Evolutionary conservation across 495 filamentous ascomycete species (phyloP), one percentile per base, ranked within the genome.

Genomic region (Neurospora sp.): DNA sequence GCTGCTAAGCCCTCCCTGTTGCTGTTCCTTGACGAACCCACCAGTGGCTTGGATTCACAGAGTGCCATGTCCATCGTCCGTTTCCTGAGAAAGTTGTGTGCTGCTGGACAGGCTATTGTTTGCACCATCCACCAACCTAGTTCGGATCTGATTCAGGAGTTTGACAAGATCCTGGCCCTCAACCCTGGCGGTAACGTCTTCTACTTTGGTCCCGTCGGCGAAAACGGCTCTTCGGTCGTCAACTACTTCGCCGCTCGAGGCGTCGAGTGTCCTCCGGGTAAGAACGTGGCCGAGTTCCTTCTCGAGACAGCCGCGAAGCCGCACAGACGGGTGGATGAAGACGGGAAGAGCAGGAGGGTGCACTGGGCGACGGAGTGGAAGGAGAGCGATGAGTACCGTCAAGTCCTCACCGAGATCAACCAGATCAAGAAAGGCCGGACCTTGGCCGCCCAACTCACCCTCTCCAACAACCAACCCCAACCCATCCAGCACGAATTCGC

Each of bases 331-430:
- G 89, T 38, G 84, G 93, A 86, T 90, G 27, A 66, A 8, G 54
- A 66, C 5, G 93, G 92, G 73, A 88, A 86, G 8, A 66, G 23
- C 54, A 31, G 54, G 11, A 88, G 90, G 46, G 88, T 91, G 72
- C 91, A 97, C 78, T 98, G 94, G 94, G 86, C 88, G 70, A 84
- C 90, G 44, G 88, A 90, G 42, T 98, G 94, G 94, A 88, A 88
- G 41, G 86, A 89, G 12, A 92, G 89, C 69, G 83, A 87, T 2
- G 92, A 97, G 81, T 89, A 89, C 75, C 76, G 85, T 75, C 85
- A 79, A 0, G 87, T 95, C 31, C 85, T 90, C 42, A 82, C 86
- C 18, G 92, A 97, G 76, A 88, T 98, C 54, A 88, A 86, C 38
- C 83, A 88, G n/a, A 88, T 97, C 75, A 91, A 84, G 70, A 73